These are phyloP conservation scores for Tylopilus plumbeoviolaceoides DNA, from an alignment of 768 basidiomycete species.

Conservation along the genomic window DNA sequence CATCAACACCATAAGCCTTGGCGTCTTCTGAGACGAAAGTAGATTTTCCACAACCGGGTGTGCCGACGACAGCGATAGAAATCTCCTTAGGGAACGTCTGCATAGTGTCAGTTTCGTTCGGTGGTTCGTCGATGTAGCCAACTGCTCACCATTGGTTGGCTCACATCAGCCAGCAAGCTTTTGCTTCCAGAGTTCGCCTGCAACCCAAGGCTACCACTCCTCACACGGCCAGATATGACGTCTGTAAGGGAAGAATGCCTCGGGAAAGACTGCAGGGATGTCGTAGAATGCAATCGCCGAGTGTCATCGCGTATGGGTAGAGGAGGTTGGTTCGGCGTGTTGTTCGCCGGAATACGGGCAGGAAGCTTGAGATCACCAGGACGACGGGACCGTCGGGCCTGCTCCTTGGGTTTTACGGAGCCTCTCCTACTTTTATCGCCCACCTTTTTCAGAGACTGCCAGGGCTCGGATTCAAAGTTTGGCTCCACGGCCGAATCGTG, in stretches of 20 bases:
- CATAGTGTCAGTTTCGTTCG: constrained; percentile 6
- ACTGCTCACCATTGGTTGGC: constrained; percentile 23
- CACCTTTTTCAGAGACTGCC: constrained; percentile 39
- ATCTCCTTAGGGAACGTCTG: constrained; percentile 35
- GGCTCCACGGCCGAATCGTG: constrained; percentile 35
- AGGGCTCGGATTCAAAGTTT: constrained; percentile 54
- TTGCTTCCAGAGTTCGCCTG: constrained; percentile 28
- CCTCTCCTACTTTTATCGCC: constrained; percentile 42
- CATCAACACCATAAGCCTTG: constrained; percentile 52
- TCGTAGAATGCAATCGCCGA: constrained; percentile 36
- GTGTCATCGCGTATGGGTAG: constrained; percentile 38
- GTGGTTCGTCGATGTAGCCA: not conserved
- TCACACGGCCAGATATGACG: constrained; percentile 43
- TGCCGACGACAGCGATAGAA: constrained; percentile 77
- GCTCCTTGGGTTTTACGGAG: constrained; percentile 48
- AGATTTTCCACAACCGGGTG: constrained; percentile 79
- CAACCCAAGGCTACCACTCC: constrained; percentile 60
- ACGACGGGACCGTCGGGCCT: constrained; percentile 39
- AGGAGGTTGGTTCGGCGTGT: constrained; percentile 34
- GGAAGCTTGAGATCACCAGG: constrained; percentile 64
- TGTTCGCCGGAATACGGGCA: constrained; percentile 36
- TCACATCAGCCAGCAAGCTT: constrained; percentile 16
- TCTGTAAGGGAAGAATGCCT: constrained; percentile 29
- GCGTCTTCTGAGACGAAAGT: constrained; percentile 76
- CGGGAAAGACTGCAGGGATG: constrained; percentile 37